Evolutionary conservation across 805 yeast genomes (phyloP), one percentile per base, ranked within the genome.

Genomic region (Ogataea nakhonphanomensis): DNA sequence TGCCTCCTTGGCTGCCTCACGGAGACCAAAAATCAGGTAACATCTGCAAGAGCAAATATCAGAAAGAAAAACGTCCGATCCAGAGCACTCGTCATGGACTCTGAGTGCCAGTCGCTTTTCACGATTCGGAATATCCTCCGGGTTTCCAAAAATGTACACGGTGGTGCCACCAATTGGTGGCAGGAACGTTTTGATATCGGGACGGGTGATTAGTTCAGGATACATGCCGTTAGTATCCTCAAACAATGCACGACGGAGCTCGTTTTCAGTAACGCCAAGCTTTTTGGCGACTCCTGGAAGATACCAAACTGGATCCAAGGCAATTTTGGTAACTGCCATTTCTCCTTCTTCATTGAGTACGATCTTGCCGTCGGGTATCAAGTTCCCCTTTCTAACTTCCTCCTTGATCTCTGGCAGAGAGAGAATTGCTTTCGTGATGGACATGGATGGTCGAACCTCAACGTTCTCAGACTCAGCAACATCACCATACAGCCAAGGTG

Each of bases 21-120:
- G 73, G 34, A 79, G 73, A 46, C 85, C 85, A 59, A 77, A 79
- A 39, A 78, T 70, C 59, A 79, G 65, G 52, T 79, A 79, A 44
- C 85, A 84, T 55, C 85, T 73, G 54, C 86, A 79, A 3, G 85
- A 79, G 58, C 86, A 79, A 31, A 79, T 78, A 53, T 79, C 85
- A 8, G 80, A 73, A 23, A 83, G 78, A 57, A 79, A 79, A 26
- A 79, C 86, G 54, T 79, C 85, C 11, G 83, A 76, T 21, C 85
- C 84, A 37, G 80, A 79, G 59, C 86, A 79, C 55, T 79, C 84
- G 58, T 79, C 86, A 51, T 79, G 85, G 27, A 79, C 67, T 59
- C 86, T 72, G 42, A 79, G 59, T 4, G 84, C 80, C 39, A 79
- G 62, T 45, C 67, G 69, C 53, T 66, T 69, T 28, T 62, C 59